Evolutionary conservation across 23 red algal genomes (phyloP).

Genomic region (Gracilaria gracilis): DNA sequence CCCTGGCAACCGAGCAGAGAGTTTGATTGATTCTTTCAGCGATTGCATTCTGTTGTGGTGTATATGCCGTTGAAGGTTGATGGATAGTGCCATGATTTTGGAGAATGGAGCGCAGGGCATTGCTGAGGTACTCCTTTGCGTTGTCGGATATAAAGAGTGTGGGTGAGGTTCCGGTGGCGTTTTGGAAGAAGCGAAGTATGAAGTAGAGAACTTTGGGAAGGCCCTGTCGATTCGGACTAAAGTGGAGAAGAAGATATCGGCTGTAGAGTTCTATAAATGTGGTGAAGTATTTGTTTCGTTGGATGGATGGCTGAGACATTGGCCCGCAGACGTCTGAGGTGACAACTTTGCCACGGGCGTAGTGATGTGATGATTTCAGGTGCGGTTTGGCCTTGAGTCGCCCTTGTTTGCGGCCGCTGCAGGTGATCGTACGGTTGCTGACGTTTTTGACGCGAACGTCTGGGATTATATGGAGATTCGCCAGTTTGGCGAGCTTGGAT

Average conservation of each 20-base stretch:
- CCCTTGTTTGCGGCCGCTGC: neutral
- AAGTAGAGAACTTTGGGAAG: neutral
- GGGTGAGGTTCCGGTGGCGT: neutral
- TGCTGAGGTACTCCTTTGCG: conserved; percentile 20
- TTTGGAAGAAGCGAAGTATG: neutral
- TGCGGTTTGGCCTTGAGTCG: neutral
- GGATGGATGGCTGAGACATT: neutral
- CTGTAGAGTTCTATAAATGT: conserved; percentile 51
- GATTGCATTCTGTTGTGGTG: conserved; percentile 30
- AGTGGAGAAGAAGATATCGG: neutral
- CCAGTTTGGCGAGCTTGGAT: neutral
- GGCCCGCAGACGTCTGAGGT: conserved; percentile 34
- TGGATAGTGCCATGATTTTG: neutral
- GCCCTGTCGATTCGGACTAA: neutral
- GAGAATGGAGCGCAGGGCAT: neutral
- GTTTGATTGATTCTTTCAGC: conserved; percentile 44
- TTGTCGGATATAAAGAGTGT: neutral
- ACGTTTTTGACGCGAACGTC: no score
- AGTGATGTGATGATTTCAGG: neutral
- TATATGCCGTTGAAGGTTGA: neutral
- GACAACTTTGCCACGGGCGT: neutral
- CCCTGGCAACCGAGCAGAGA: conserved; percentile 11
- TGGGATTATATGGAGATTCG: neutral
- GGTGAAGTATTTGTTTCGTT: conserved; percentile 15
- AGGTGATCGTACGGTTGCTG: neutral